Evolutionary conservation across 192 early-diverging fungal genomes (phyloP).

Genomic region (Entophlyctis luteolus): DNA sequence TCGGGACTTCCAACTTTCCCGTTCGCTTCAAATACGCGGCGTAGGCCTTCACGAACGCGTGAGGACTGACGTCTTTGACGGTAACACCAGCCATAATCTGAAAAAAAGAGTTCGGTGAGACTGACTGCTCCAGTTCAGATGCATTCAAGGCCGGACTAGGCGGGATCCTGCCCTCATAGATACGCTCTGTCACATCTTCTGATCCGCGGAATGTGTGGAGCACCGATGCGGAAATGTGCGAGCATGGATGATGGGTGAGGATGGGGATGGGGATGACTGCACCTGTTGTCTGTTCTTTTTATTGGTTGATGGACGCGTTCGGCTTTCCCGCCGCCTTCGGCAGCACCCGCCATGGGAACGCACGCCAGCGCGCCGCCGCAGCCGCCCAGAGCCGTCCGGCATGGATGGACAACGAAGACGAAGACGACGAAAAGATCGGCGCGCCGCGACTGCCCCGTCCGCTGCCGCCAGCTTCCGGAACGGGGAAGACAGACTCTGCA

Average conservation of each 20-base stretch:
- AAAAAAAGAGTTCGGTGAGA: too few species aligned
- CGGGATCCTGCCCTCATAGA: too few species aligned
- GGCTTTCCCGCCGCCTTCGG: neutral
- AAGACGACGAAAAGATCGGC: neutral
- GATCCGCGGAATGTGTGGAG: too few species aligned
- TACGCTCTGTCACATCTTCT: too few species aligned
- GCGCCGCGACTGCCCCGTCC: neutral
- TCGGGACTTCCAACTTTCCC: slow-evolving; percentile 97
- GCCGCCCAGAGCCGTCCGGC: neutral
- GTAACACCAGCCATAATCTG: slow-evolving; percentile 69
- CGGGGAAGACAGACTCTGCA: neutral
- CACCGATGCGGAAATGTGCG: too few species aligned
- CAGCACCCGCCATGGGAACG: neutral
- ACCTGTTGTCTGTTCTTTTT: too few species aligned
- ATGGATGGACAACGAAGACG: neutral
- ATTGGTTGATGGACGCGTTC: neutral
- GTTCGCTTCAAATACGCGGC: slow-evolving; percentile 98
- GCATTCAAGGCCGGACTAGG: too few species aligned
- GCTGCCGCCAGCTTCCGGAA: neutral
- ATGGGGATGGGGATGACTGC: too few species aligned
- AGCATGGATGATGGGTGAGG: too few species aligned
- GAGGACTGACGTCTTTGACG: slow-evolving; percentile 95
- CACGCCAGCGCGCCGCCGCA: neutral
- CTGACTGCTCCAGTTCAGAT: too few species aligned
- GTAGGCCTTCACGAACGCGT: slow-evolving; percentile 95